These are phyloP conservation scores for Trichoderma reesei DNA, from an alignment of 495 filamentous ascomycete genomes.

Conservation along the genomic window DNA sequence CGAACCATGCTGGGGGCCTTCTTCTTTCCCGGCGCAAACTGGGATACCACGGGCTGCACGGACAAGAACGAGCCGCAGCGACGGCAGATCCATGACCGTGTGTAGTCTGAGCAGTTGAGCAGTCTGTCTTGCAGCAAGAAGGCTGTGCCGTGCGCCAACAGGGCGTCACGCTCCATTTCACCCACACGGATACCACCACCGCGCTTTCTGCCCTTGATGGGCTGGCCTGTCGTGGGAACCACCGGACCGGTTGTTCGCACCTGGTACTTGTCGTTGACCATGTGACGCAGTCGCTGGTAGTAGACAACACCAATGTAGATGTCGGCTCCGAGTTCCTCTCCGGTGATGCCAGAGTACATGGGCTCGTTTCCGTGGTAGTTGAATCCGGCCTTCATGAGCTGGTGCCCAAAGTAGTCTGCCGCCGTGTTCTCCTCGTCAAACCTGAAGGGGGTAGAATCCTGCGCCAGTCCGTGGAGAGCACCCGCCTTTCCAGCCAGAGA, in stretches of 20 bases:
- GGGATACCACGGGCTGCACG: constrained; percentile 65
- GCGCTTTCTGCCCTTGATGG: constrained; percentile 90
- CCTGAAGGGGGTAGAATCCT: constrained; percentile 89
- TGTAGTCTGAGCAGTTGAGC: constrained; percentile 92
- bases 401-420: constrained; percentile 89
- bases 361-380: constrained; percentile 98
- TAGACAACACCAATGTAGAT: constrained; percentile 96
- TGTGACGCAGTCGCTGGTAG: constrained; percentile 95
- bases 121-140: constrained; percentile 92
- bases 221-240: constrained; percentile 81
- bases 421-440: constrained; percentile 91
- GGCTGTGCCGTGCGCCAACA: constrained; percentile 88
- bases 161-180: constrained; percentile 95
- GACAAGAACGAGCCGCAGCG: constrained; percentile 81
- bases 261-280: constrained; percentile 99
- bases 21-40: constrained; percentile 48
- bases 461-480: constrained; percentile 83
- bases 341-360: constrained; percentile 94
- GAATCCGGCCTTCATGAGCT: constrained; percentile 87
- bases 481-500: constrained; percentile 93
- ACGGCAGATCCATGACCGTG: constrained; percentile 77
- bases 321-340: constrained; percentile 84
- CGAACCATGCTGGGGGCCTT: constrained; percentile 50
- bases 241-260: constrained; percentile 92
- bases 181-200: constrained; percentile 97